Evolutionary conservation across 805 yeast species (phyloP), one percentile per base, ranked within the genome.

Genomic region (Pichia manshurica): DNA sequence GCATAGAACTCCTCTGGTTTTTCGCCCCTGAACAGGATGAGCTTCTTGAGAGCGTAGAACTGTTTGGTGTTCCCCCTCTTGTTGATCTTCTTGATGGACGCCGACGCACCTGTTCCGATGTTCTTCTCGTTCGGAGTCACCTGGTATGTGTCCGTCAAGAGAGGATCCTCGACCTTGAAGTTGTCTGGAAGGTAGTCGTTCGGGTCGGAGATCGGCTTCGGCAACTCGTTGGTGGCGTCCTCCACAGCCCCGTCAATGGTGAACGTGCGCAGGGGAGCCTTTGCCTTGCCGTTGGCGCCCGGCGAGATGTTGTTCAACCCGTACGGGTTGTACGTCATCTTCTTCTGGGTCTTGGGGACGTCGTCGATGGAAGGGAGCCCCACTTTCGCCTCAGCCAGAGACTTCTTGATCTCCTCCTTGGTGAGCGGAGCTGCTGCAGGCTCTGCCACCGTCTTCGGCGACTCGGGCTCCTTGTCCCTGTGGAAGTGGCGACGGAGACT

Each of bases 61-160:
- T 47, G 46, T 10, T 42, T 50, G 2, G 15, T 3, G 36, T 41
- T 48, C 21, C 57, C 56, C 25, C 65, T 62, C 29, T 68, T 68
- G 47, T 68, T 66, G 21, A 78, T 66, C 50, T 75, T 75, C 47
- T 82, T 70, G 22, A 86, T 93, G 39, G 79, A 80, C 3, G 87
- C 78, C 7, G 87, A 78, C 2, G 91, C 91, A 45, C 95, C 95
- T 45, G 75, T 74, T 9, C 93, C 95, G 47, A 86, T 62, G 41
- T 73, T 75, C 46, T 74, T 73, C 41, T 75, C 76, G 22, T 67
- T 67, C 45, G 63, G 61, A 10, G 68, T 69, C 20, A 78, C 62
- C 44, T 72, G 75, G 56, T 77, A 86, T 44, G 76, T 80, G 42
- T 82, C 87, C 39, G 74, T 67, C 49, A 86, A 63, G 39, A 75